phyloP scores from a whole-genome alignment of 768 basidiomycete genomes.

The Tephrocybe sp. region DNA sequence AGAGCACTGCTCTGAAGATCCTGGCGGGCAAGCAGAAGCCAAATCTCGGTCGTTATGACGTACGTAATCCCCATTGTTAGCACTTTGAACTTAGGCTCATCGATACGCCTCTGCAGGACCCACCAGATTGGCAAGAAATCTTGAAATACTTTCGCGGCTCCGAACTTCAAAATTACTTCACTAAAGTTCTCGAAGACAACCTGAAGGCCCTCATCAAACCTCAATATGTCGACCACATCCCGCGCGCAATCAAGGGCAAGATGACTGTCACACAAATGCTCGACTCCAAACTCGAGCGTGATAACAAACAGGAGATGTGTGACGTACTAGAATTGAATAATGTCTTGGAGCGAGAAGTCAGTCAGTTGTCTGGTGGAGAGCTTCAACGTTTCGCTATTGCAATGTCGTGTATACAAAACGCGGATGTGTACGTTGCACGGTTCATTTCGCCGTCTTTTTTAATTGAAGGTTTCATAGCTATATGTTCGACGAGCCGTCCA shows the following conservation, averaged over 20 bases:
- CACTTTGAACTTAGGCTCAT: neutral
- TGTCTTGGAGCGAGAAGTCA: conserved; percentile 82
- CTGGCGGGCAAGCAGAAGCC: conserved; percentile 97
- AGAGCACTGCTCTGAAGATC: conserved; percentile 96
- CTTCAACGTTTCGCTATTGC: conserved; percentile 98
- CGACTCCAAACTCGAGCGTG: conserved; percentile 82
- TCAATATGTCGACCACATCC: conserved; percentile 99
- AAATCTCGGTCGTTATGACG: conserved; percentile 95
- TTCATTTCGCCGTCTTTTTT: conserved; percentile 2
- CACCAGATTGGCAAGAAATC: conserved; percentile 99
- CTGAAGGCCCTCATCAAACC: conserved; percentile 99
- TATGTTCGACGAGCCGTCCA: conserved; percentile 99
- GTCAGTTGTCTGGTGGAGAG: conserved; percentile 93
- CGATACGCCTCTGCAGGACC: conserved; percentile 61
- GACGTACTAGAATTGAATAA: conserved; percentile 86
- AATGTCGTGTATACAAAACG: conserved; percentile 92
- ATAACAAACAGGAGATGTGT: conserved; percentile 87
- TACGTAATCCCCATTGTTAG: conserved; percentile 38
- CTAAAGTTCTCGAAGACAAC: conserved; percentile 98
- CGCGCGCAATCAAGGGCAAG: conserved; percentile 88
- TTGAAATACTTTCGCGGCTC: conserved; percentile 98
- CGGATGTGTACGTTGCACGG: conserved; percentile 78
- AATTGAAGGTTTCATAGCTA: conserved; percentile 50
- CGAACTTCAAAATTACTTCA: conserved; percentile 99
- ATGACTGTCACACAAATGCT: conserved; percentile 92